Conservation (phyloP, 768 basidiomycete genomes). For the Peribolospora kevripleyi region DNA sequence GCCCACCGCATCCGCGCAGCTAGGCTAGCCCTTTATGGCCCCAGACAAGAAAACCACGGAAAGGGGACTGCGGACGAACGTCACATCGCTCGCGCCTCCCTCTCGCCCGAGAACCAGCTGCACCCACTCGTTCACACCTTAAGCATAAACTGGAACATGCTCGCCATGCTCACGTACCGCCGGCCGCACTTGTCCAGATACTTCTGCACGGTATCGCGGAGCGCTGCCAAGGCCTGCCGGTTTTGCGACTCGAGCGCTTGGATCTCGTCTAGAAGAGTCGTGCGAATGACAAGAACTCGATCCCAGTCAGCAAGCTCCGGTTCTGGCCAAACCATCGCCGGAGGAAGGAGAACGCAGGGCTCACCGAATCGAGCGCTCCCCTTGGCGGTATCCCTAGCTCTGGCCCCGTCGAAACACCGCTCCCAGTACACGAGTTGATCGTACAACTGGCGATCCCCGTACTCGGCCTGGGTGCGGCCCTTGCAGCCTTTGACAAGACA, state of each 20-base stretch:
- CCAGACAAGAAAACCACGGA: not conserved
- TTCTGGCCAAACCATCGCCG: not conserved
- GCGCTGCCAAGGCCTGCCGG: conserved; percentile 26
- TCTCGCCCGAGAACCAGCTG: not conserved
- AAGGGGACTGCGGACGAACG: not conserved
- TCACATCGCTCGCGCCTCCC: not conserved
- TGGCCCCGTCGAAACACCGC: conserved; percentile 50
- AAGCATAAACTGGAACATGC: conserved; percentile 55
- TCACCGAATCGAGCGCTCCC: conserved; percentile 23
- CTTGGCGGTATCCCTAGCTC: conserved; percentile 30
- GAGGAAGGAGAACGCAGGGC: not conserved
- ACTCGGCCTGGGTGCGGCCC: conserved; percentile 57
- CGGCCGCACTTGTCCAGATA: conserved; percentile 72
- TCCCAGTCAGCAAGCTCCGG: conserved; percentile 7
- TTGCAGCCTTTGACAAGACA: conserved; percentile 48
- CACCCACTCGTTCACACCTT: not conserved
- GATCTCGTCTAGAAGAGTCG: conserved; percentile 30
- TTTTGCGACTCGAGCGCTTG: conserved; percentile 30
- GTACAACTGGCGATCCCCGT: conserved; percentile 60
- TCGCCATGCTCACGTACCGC: conserved; percentile 60
- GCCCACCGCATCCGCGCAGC: too few relatives aligned
- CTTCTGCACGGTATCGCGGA: conserved; percentile 39
- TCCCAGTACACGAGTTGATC: conserved; percentile 68
- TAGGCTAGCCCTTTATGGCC: not conserved
- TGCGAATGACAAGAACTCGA: not conserved